Evolutionary conservation across 2,329 filamentous ascomycete species (phyloP).

Genomic region (Mycogone perniciosa): DNA sequence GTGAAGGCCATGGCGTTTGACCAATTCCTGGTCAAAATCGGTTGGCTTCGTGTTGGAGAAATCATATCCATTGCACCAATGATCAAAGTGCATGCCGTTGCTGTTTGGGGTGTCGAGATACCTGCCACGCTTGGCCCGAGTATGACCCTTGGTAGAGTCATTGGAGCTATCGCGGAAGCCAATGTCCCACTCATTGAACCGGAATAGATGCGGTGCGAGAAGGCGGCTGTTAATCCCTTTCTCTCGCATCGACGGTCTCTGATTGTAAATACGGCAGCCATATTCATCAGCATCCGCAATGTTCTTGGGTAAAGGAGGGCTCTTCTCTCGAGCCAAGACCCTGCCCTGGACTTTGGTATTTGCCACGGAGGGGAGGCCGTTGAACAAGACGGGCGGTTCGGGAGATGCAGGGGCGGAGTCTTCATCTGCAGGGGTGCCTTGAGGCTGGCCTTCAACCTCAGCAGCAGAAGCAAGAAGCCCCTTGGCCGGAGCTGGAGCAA

Average conservation of each 20-base stretch:
- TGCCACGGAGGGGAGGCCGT: constrained; percentile 20
- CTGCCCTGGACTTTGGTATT: constrained; percentile 23
- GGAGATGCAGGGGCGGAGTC: constrained; percentile 32
- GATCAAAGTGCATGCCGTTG: constrained; percentile 48
- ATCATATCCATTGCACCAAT: constrained; percentile 48
- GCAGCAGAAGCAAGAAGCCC: constrained; percentile 35
- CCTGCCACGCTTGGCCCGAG: constrained; percentile 45
- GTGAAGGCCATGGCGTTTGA: constrained; percentile 46
- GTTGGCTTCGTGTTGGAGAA: constrained; percentile 40
- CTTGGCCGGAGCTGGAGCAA: constrained; percentile 28
- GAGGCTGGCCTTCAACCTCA: constrained; percentile 29
- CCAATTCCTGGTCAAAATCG: constrained; percentile 45
- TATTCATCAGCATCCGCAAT: constrained; percentile 44
- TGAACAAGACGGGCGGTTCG: constrained; percentile 25
- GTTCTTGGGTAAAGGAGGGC: constrained; percentile 33
- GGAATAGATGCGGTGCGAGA: constrained; percentile 39
- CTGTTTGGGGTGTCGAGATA: constrained; percentile 49
- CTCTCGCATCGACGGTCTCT: constrained; percentile 34
- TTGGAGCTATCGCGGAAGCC: constrained; percentile 55
- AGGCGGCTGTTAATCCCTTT: constrained; percentile 48
- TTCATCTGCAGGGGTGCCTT: constrained; percentile 29
- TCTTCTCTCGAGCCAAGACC: constrained; percentile 30
- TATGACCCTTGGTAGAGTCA: constrained; percentile 47
- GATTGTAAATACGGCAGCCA: constrained; percentile 41
- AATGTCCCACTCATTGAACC: constrained; percentile 48